Evolutionary conservation across 768 basidiomycete genomes (phyloP).

Genomic region (Clavulina sp.): DNA sequence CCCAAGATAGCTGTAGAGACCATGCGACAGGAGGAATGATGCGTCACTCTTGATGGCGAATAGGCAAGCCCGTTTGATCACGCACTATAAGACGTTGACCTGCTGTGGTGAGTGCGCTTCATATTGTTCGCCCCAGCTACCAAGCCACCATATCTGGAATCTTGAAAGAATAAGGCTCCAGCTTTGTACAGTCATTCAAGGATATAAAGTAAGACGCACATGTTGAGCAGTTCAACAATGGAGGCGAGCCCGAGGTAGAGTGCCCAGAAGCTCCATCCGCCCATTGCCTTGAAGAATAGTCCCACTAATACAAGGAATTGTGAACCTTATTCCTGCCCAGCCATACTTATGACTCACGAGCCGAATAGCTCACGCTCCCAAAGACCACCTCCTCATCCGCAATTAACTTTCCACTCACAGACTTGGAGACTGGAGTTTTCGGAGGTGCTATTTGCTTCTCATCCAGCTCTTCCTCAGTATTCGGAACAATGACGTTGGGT

Average conservation of each 20-base stretch:
- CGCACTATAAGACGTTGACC: conserved; percentile 22
- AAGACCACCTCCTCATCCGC: conserved; percentile 43
- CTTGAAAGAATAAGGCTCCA: conserved; percentile 7
- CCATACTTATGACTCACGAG: conserved; percentile 18
- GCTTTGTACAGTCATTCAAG: not conserved
- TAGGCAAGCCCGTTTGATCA: not conserved
- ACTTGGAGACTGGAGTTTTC: conserved; percentile 18
- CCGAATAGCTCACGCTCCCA: conserved; percentile 38
- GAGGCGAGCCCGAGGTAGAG: conserved; percentile 12
- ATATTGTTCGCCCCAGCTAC: conserved; percentile 15
- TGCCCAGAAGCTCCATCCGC: conserved; percentile 19
- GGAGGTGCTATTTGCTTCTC: conserved; percentile 14
- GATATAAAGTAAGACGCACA: not conserved
- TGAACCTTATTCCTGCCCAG: too few relatives aligned
- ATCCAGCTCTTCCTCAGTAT: too few relatives aligned
- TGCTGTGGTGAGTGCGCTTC: conserved; percentile 15
- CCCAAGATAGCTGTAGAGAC: conserved; percentile 17
- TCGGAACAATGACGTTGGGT: too few relatives aligned
- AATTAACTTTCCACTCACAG: conserved; percentile 44
- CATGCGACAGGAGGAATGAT: not conserved
- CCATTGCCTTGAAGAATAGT: conserved; percentile 20
- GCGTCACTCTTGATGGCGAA: conserved; percentile 3
- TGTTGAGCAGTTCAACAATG: conserved; percentile 12
- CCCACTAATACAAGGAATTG: conserved; percentile 15
- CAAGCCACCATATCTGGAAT: conserved; percentile 28